phyloP scores from a whole-genome alignment of 1,284 basidiomycete genomes.

The Chondrostereum purpureum region DNA sequence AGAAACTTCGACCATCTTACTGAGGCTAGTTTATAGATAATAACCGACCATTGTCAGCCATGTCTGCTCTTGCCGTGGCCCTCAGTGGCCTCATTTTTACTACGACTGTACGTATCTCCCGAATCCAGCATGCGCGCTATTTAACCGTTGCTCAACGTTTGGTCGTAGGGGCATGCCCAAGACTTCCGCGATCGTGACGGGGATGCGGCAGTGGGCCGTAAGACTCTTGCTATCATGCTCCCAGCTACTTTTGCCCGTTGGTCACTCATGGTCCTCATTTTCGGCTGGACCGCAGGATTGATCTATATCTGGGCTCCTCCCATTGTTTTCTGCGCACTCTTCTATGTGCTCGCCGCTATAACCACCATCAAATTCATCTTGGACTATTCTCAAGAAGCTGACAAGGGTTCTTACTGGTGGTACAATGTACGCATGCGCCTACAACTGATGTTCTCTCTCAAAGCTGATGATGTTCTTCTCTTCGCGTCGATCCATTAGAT shows the following conservation, averaged over 20 bases:
- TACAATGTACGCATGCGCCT: constrained; percentile 17
- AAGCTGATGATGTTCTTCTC: not conserved
- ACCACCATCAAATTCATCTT: constrained; percentile 5
- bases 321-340: not conserved
- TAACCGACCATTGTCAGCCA: constrained; percentile 13
- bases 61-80: constrained; percentile 17
- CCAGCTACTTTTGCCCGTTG: constrained; percentile 15
- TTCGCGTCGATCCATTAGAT: too few species aligned
- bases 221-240: constrained; percentile 24
- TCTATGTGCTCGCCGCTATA: constrained; percentile 4
- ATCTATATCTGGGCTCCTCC: constrained; percentile 14
- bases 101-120: constrained; percentile 18
- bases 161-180: constrained; percentile 21
- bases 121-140: not conserved
- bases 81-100: constrained; percentile 21
- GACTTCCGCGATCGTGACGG: constrained; percentile 28
- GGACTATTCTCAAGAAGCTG: constrained; percentile 1
- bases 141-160: not conserved
- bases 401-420: constrained; percentile 13
- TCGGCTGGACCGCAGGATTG: constrained; percentile 12
- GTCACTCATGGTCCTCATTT: constrained; percentile 13
- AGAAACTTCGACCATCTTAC: not conserved
- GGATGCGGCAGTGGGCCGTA: constrained; percentile 23
- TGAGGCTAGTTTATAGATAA: constrained; percentile 15
- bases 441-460: not conserved